A percentile compares a stretch with the other conserved stretches of the same genome.
These are phyloP conservation scores for Thelephora ganbajun DNA, from an alignment of 768 basidiomycete genomes.

Conservation along the genomic window DNA sequence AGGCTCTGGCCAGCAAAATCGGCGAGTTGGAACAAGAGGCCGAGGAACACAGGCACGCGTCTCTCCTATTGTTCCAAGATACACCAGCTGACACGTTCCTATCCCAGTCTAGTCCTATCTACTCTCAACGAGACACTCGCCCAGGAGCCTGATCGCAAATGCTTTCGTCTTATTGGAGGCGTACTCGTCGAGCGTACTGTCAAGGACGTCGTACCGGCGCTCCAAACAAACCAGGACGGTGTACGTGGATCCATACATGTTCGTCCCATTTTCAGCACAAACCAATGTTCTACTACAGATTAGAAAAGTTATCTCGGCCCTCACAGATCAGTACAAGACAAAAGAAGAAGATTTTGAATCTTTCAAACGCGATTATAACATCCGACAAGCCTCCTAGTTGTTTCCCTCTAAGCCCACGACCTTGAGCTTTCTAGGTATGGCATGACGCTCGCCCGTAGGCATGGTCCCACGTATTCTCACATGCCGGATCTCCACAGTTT, in stretches of 20 bases:
- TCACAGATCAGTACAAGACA: slow-evolving; percentile 78
- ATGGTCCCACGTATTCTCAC: too few species aligned
- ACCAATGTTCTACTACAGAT: slow-evolving; percentile 38
- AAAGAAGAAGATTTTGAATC: slow-evolving; percentile 76
- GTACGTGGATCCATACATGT: slow-evolving; percentile 28
- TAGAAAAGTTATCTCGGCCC: slow-evolving; percentile 57
- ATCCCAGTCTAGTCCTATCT: slow-evolving; percentile 67
- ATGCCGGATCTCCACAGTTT: too few species aligned
- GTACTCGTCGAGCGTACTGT: slow-evolving; percentile 94
- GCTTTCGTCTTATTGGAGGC: slow-evolving; percentile 93
- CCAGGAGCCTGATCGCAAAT: slow-evolving; percentile 84
- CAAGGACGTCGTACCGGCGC: slow-evolving; percentile 80
- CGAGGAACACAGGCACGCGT: slow-evolving; percentile 81
- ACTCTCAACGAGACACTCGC: slow-evolving; percentile 73
- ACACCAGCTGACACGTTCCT: not conserved
- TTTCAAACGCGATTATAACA: slow-evolving; percentile 68
- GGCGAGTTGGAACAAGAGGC: slow-evolving; percentile 92
- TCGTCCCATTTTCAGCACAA: not conserved
- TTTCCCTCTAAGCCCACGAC: too few species aligned
- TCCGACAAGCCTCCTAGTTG: slow-evolving; percentile 32
- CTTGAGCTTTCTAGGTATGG: too few species aligned
- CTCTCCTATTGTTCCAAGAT: slow-evolving; percentile 1
- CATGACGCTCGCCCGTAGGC: too few species aligned
- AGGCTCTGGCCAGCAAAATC: slow-evolving; percentile 86
- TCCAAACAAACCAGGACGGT: slow-evolving; percentile 82